Percentiles rank a stretch among this genome's conserved stretches.
phyloP scores from a whole-genome alignment of 164 flowering plant genomes.

The Cinnamomum chago region DNA sequence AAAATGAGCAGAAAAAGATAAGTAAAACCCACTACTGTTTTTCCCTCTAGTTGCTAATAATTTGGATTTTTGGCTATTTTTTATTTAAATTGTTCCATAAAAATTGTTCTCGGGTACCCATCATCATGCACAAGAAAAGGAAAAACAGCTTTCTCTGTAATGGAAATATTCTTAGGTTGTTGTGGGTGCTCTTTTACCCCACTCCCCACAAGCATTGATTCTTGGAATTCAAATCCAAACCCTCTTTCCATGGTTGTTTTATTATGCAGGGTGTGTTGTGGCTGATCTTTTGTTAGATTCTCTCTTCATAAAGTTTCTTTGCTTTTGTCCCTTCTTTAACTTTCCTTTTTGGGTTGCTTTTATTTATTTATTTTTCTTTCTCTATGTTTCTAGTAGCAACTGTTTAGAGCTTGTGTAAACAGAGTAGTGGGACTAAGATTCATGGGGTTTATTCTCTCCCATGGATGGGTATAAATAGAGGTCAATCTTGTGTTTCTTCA shows the following conservation, averaged over 20 bases:
- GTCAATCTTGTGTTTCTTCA: conserved; percentile 37
- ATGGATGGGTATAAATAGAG: conserved; percentile 59
- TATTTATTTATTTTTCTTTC: conserved; percentile 53
- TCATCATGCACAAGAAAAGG: not conserved
- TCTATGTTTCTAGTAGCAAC: conserved; percentile 30
- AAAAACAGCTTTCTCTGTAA: conserved; percentile 26
- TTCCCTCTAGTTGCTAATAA: not conserved
- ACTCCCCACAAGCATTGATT: conserved; percentile 27
- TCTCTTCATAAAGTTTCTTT: conserved; percentile 48
- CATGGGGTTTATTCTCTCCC: conserved; percentile 40
- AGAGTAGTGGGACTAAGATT: conserved; percentile 32
- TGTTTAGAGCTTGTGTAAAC: conserved; percentile 47
- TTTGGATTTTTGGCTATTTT: not conserved
- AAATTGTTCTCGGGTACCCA: not conserved
- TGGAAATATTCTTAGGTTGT: conserved; percentile 56
- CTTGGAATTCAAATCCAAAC: conserved; percentile 8
- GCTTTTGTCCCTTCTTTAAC: conserved; percentile 45
- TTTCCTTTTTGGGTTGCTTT: conserved; percentile 40
- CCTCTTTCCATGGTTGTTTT: not conserved
- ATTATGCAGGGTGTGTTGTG: conserved; percentile 42
- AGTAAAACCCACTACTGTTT: conserved; percentile 4
- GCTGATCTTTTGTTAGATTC: conserved; percentile 30
- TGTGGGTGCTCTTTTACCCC: conserved; percentile 17
- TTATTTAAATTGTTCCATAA: not conserved
- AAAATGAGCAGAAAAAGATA: conserved; percentile 22